Percentiles rank a stretch among this genome's conserved stretches.
phyloP scores from a whole-genome alignment of 202 grass and related monocot genomes.

The Zizania palustris region DNA sequence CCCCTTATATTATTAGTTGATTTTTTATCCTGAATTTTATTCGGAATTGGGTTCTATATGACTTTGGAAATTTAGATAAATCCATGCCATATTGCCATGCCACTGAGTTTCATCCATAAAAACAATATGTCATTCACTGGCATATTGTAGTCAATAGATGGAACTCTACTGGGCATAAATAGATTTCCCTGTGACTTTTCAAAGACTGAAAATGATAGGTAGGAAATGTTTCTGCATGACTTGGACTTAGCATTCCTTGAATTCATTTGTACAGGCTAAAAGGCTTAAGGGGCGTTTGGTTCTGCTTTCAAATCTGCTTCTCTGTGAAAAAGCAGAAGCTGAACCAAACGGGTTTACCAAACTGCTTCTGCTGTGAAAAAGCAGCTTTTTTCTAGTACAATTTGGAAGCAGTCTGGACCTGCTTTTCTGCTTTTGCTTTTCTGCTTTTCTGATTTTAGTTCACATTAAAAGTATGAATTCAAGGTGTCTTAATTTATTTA shows the following conservation, averaged over 20 bases:
- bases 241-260: conserved; percentile 26
- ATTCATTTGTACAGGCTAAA: conserved; percentile 59
- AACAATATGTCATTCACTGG: background rate
- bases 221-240: conserved; percentile 7
- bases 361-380: too few relatives aligned
- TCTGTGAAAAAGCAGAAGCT: too few relatives aligned
- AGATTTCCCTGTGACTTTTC: background rate
- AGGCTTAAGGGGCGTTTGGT: too few relatives aligned
- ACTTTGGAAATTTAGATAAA: background rate
- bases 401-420: too few relatives aligned
- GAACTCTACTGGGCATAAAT: background rate
- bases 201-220: conserved; percentile 1
- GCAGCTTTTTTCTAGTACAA: too few relatives aligned
- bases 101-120: background rate
- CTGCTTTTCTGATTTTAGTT: too few relatives aligned
- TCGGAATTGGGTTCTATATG: background rate
- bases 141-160: background rate
- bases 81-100: background rate
- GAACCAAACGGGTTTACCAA: too few relatives aligned
- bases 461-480: too few relatives aligned
- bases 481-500: too few relatives aligned
- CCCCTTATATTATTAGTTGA: conserved; percentile 13
- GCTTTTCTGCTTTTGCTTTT: too few relatives aligned
- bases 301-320: too few relatives aligned
- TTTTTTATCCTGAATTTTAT: background rate